Evolutionary conservation across 164 flowering plant genomes (phyloP), one percentile per base, ranked within the genome.

Genomic region (Magnolia kwangsiensis): DNA sequence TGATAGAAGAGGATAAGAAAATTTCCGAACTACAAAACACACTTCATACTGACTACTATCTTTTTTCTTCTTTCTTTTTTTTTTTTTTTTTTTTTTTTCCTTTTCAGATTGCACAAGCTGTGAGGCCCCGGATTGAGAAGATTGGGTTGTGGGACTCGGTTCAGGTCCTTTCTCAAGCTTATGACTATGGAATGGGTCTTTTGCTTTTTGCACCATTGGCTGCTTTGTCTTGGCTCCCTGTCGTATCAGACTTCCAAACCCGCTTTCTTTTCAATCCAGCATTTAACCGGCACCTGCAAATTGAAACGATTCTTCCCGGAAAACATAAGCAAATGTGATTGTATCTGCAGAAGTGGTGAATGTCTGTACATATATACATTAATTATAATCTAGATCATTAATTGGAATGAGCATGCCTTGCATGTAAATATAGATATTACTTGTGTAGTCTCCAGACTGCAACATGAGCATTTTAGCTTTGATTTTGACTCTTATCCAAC

Each of bases 261-360:
- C 95, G 92, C 0, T 89, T 94, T 81, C 98, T 94, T 45, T 96
- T 94, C 92, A 92, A 92, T n/a, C 94, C 92, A 66, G 99, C 99
- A 29, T 91, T 89, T 88, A 94, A 84, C 71, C 83, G 98, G 82
- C 87, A 82, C 61, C 71, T 96, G 78, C 96, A 94, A 55, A 94
- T 96, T 82, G 91, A 87, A 75, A 88, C 89, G 51, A 90, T 96
- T 85, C 96, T 95, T 81, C 82, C 89, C 7, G 50, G 71, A 37
- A 68, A 13, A 68, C 29, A 68, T 18, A 68, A 68, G 71, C 18
- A 68, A 45, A 27, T n/a, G 29, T 68, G 71, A 68, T 16, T 68
- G 20, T 68, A 21, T 29, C 13, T 55, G 3, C 61, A 55, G 18
- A 55, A 11, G 61, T 55, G 61, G 61, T 4, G 1, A 55, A 55